phyloP scores from a whole-genome alignment of 2,329 filamentous ascomycete genomes.

The Pseudogymnoascus sp. region DNA sequence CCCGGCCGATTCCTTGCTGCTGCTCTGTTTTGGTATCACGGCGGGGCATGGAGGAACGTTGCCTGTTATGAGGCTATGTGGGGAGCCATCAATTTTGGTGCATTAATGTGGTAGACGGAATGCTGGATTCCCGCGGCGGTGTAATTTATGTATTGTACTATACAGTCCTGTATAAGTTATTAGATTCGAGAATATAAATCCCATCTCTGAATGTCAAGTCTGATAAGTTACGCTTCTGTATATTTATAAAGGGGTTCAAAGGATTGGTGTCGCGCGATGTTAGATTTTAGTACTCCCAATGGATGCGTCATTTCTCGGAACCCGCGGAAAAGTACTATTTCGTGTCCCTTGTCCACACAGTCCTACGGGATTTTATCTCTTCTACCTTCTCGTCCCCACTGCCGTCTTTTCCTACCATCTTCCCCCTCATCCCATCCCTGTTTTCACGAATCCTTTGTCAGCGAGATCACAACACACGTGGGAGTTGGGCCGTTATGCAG shows the following conservation, averaged over 20 bases:
- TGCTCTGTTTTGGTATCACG: neutral
- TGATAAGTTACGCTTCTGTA: neutral
- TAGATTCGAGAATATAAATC: neutral
- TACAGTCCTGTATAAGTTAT: neutral
- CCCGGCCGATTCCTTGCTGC: neutral
- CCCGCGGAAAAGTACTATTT: too few species aligned
- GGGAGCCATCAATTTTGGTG: neutral
- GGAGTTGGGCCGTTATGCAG: neutral
- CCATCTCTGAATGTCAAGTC: neutral
- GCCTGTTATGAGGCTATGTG: neutral
- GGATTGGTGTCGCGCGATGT: neutral
- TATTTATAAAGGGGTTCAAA: neutral
- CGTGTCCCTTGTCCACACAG: too few species aligned
- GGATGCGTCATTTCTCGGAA: neutral
- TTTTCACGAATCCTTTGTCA: neutral
- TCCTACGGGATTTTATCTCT: neutral
- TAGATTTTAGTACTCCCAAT: neutral
- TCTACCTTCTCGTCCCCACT: neutral
- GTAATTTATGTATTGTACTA: neutral
- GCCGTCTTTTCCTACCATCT: neutral
- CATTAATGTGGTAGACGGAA: neutral
- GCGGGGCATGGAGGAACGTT: neutral
- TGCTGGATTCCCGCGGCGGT: neutral
- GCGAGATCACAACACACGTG: neutral
- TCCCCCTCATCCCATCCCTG: neutral